These are phyloP conservation scores for Tympanopsis confertula DNA, from an alignment of 2,329 filamentous ascomycete genomes.

Conservation along the genomic window DNA sequence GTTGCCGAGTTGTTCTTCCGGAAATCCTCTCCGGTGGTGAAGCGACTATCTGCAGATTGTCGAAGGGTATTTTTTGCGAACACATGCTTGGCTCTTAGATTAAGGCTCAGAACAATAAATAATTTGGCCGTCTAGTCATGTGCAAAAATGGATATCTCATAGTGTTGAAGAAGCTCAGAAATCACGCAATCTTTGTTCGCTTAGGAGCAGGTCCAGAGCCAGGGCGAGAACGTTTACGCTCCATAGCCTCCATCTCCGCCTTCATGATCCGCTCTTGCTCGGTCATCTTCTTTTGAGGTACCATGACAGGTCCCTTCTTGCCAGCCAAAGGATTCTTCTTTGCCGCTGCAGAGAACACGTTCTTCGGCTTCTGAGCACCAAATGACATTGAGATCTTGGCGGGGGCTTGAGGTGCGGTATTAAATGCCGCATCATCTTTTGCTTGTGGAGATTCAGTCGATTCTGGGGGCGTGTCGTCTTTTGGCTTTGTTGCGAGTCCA, in stretches of 20 bases:
- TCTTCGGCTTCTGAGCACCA: neutral
- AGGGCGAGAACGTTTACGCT: conserved; percentile 34
- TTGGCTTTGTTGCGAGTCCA: neutral
- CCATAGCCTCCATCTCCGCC: conserved; percentile 53
- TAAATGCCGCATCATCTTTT: neutral
- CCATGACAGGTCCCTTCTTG: conserved; percentile 48
- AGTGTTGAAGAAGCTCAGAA: too few relatives aligned
- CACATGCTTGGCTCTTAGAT: too few relatives aligned
- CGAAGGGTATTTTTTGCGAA: too few relatives aligned
- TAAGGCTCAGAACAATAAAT: too few relatives aligned
- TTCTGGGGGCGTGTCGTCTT: neutral
- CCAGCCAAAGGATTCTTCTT: conserved; percentile 54
- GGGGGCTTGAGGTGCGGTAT: neutral
- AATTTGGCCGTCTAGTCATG: too few relatives aligned
- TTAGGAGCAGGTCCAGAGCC: neutral
- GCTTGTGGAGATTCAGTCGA: neutral
- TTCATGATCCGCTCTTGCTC: conserved; percentile 85
- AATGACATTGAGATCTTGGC: conserved; percentile 1
- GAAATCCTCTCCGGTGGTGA: too few relatives aligned
- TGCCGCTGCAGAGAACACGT: neutral
- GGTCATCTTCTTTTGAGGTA: conserved; percentile 71
- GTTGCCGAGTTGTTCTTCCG: too few relatives aligned
- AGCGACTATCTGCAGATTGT: too few relatives aligned
- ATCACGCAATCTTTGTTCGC: neutral
- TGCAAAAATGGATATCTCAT: too few relatives aligned